Percentiles rank a stretch among this genome's conserved stretches.
Conservation (phyloP, 176 grass and related monocot genomes). For the Phragmites australis region DNA sequence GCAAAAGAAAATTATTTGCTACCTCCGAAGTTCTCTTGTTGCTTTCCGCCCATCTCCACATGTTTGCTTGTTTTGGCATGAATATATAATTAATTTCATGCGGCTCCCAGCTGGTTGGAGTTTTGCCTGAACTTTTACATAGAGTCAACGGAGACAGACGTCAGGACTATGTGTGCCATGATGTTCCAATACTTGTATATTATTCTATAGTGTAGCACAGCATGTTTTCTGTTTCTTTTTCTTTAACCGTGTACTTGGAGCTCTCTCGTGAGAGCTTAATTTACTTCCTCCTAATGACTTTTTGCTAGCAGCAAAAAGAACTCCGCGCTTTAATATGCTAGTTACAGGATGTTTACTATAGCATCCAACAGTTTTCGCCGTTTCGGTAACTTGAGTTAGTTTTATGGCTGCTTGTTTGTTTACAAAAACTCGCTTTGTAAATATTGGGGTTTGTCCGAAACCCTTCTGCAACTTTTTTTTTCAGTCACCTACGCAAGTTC, state of each 20-base stretch:
- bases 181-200: neutral
- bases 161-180: neutral
- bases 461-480: no score
- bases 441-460: no score
- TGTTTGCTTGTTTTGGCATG: constrained; percentile 10
- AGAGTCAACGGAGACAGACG: neutral
- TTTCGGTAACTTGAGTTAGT: neutral
- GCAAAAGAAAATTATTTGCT: constrained; percentile 35
- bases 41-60: neutral
- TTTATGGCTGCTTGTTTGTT: neutral
- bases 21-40: constrained; percentile 19
- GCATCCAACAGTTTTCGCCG: neutral
- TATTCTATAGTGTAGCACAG: neutral
- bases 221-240: constrained; percentile 18
- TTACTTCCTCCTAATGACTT: constrained; percentile 9
- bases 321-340: neutral
- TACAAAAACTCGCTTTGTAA: no score
- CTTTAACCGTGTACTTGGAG: neutral
- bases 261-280: neutral
- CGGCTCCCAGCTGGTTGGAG: constrained; percentile 1
- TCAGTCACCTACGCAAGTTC: no score
- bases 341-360: neutral
- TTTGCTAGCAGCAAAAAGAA: neutral
- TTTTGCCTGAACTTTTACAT: constrained; percentile 13
- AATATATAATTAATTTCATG: neutral